Evolutionary conservation across 352 stramenopile species (phyloP).

Genomic region (Phytophthora brassicae): DNA sequence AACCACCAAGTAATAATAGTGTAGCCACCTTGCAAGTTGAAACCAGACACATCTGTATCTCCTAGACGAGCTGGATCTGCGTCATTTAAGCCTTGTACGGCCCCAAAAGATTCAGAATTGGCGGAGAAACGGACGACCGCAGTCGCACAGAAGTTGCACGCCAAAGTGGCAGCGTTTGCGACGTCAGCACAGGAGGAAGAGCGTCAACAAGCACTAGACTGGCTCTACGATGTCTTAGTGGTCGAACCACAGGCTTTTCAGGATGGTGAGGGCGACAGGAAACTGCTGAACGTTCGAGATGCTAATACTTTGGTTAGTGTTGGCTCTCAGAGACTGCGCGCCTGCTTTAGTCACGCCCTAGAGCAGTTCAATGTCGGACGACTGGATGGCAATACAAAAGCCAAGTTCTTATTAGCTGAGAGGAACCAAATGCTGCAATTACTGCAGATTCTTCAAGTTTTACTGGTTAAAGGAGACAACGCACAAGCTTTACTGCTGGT

Average conservation of each 20-base stretch:
- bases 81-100: neutral
- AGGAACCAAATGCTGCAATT: constrained; percentile 16
- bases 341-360: constrained; percentile 33
- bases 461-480: constrained; percentile 24
- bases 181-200: constrained; percentile 3
- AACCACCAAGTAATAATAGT: too few relatives aligned
- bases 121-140: constrained; percentile 7
- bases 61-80: constrained; percentile 20
- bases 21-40: too few relatives aligned
- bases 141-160: neutral
- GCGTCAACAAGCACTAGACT: constrained; percentile 5
- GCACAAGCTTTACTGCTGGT: constrained; percentile 39
- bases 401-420: constrained; percentile 13
- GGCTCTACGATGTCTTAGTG: constrained; percentile 5
- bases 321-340: constrained; percentile 38
- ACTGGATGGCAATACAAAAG: constrained; percentile 28
- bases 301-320: constrained; percentile 30
- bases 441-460: constrained; percentile 29
- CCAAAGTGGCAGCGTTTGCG: constrained; percentile 20
- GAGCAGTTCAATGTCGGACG: constrained; percentile 38
- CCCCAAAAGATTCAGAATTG: neutral
- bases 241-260: too few relatives aligned
- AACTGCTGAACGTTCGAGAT: constrained; percentile 13
- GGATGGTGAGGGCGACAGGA: neutral
- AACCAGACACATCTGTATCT: neutral